A percentile compares a stretch with the other conserved stretches of the same genome.
phyloP scores from a whole-genome alignment of 805 yeast genomes.

The Teunomyces panamensis region DNA sequence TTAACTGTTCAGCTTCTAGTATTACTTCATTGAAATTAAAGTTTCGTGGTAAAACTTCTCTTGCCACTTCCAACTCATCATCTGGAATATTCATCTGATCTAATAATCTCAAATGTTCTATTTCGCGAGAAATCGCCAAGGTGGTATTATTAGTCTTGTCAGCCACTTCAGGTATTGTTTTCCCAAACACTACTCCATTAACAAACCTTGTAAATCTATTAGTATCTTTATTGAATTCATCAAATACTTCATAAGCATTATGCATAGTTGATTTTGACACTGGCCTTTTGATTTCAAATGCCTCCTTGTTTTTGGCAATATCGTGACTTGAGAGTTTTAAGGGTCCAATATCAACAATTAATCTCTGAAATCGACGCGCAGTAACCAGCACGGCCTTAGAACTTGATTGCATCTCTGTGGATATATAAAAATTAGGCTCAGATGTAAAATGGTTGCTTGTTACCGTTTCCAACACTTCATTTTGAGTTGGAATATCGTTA shows the following conservation, averaged over 20 bases:
- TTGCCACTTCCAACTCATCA: constrained; percentile 13
- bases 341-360: neutral
- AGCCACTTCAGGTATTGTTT: neutral
- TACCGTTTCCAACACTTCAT: neutral
- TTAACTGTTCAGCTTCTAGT: neutral
- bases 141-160: neutral
- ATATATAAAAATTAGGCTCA: constrained; percentile 11
- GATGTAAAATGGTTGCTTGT: constrained; percentile 5
- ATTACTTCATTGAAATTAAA: neutral
- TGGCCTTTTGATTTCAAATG: neutral
- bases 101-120: constrained; percentile 2
- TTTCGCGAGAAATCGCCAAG: constrained; percentile 5
- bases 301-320: neutral
- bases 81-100: neutral
- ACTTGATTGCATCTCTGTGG: constrained; percentile 2
- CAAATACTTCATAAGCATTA: neutral
- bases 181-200: neutral
- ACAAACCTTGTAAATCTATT: neutral
- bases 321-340: neutral
- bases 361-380: neutral
- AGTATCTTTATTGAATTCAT: neutral
- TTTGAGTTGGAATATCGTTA: neutral
- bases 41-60: constrained; percentile 8
- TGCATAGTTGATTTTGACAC: neutral
- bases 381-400: too few species aligned